Evolutionary conservation across 1,284 basidiomycete species (phyloP).

Genomic region (Schizopora paradoxa): DNA sequence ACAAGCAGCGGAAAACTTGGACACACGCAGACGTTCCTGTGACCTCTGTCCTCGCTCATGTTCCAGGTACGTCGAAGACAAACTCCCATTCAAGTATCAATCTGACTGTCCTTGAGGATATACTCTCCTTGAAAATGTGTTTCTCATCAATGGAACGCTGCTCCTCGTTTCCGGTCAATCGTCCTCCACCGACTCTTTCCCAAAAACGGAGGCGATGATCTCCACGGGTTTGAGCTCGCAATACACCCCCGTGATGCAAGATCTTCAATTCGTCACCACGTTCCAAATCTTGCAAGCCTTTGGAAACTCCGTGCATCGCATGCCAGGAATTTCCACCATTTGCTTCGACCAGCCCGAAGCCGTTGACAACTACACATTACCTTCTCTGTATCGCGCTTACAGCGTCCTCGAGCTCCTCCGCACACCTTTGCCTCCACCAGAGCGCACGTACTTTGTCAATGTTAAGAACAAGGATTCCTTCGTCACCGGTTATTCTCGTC

Average conservation of each 20-base stretch:
- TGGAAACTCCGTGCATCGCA: conserved; percentile 41
- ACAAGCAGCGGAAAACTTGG: conserved; percentile 35
- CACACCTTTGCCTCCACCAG: conserved; percentile 55
- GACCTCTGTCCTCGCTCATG: conserved; percentile 14
- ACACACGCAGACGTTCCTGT: conserved; percentile 25
- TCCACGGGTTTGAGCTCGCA: conserved; percentile 33
- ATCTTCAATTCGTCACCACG: conserved; percentile 60
- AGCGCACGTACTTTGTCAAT: conserved; percentile 69
- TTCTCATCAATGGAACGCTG: conserved; percentile 61
- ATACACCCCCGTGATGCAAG: conserved; percentile 47
- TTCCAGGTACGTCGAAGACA: conserved; percentile 11
- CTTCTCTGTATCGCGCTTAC: conserved; percentile 78
- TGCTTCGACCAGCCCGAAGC: conserved; percentile 17
- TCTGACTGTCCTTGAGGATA: conserved; percentile 46
- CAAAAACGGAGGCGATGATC: conserved; percentile 44
- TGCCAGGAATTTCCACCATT: conserved; percentile 7
- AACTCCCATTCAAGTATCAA: conserved; percentile 7
- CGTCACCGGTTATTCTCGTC: conserved; percentile 55
- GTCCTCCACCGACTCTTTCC: conserved; percentile 34
- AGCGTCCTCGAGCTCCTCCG: conserved; percentile 49
- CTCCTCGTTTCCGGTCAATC: conserved; percentile 62
- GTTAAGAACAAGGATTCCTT: conserved; percentile 50
- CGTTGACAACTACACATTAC: conserved; percentile 65
- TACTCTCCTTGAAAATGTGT: conserved; percentile 74
- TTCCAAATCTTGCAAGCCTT: conserved; percentile 46